These are phyloP conservation scores for Geotrichum australiense DNA, from an alignment of 1,139 yeast genomes.

Conservation along the genomic window DNA sequence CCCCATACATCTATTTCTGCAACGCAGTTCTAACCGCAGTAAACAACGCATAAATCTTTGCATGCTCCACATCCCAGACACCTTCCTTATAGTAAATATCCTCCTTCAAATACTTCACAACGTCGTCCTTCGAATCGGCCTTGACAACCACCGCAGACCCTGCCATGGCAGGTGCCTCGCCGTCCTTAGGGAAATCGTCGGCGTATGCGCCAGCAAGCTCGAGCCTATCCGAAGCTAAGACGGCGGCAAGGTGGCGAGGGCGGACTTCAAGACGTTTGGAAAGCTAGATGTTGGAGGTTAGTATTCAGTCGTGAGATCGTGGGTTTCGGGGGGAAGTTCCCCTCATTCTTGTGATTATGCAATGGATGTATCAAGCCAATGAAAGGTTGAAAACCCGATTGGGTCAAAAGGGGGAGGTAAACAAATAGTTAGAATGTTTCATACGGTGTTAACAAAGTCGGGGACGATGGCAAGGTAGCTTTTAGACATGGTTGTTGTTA, in stretches of 20 bases:
- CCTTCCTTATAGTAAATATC: constrained; percentile 62
- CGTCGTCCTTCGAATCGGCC: constrained; percentile 59
- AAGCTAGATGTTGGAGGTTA: not conserved
- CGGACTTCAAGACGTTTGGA: constrained; percentile 9
- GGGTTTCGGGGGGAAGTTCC: too few relatives aligned
- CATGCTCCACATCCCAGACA: constrained; percentile 68
- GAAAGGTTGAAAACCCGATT: not conserved
- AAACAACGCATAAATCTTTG: constrained; percentile 48
- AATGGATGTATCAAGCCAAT: not conserved
- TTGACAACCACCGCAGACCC: constrained; percentile 61
- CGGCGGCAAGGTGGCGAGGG: constrained; percentile 2
- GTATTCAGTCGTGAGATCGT: too few relatives aligned
- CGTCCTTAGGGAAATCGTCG: constrained; percentile 35
- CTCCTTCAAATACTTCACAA: constrained; percentile 52
- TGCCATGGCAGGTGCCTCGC: constrained; percentile 48
- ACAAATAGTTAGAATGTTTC: not conserved
- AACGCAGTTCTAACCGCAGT: not conserved
- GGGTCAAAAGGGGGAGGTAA: not conserved
- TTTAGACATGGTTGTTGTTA: too few relatives aligned
- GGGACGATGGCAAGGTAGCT: constrained; percentile 12
- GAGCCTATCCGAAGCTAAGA: constrained; percentile 2
- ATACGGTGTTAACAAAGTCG: constrained; percentile 13
- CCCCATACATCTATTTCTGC: not conserved
- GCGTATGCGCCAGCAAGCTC: constrained; percentile 10
- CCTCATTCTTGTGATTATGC: constrained; percentile 1